phyloP scores from a whole-genome alignment of 257 asterid genomes.

The Voacanga thouarsii region DNA sequence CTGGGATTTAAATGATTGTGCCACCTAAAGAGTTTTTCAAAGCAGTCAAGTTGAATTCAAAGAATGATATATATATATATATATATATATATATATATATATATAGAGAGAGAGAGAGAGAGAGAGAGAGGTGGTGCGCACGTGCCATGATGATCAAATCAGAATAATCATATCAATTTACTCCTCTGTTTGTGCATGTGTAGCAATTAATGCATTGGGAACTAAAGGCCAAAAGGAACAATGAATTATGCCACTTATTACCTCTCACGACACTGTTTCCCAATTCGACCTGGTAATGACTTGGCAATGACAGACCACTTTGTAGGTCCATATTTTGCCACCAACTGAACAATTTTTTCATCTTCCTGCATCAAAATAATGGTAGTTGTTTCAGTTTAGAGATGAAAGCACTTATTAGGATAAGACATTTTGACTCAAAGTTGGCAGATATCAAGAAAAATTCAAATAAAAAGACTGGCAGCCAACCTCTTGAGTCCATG shows the following conservation, averaged over 20 bases:
- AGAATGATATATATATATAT: not conserved
- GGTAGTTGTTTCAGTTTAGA: not conserved
- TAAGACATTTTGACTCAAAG: slow-evolving; percentile 16
- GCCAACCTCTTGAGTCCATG: slow-evolving; percentile 92
- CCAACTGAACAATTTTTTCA: slow-evolving; percentile 77
- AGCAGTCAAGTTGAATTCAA: not conserved
- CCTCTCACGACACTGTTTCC: slow-evolving; percentile 99
- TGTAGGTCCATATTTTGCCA: slow-evolving; percentile 85
- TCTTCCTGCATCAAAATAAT: slow-evolving; percentile 67
- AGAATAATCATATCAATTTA: not conserved
- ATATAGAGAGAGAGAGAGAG: no score
- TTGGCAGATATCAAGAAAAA: not conserved
- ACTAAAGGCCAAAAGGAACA: not conserved
- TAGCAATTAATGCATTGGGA: not conserved
- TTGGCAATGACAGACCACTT: slow-evolving; percentile 97
- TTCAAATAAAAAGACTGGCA: slow-evolving; percentile 16
- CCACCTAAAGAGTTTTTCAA: slow-evolving; percentile 59
- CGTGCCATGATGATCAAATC: not conserved
- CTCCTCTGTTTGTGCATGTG: not conserved
- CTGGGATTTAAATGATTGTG: slow-evolving; percentile 97
- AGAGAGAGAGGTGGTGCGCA: not conserved
- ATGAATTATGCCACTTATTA: slow-evolving; percentile 22
- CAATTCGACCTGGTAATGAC: slow-evolving; percentile 95
- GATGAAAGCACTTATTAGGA: slow-evolving; percentile 1
- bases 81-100: no score